A percentile compares a stretch with the other conserved stretches of the same genome.
Conservation (phyloP, 306 rosid genomes). For the Mimosa bimucronata region DNA sequence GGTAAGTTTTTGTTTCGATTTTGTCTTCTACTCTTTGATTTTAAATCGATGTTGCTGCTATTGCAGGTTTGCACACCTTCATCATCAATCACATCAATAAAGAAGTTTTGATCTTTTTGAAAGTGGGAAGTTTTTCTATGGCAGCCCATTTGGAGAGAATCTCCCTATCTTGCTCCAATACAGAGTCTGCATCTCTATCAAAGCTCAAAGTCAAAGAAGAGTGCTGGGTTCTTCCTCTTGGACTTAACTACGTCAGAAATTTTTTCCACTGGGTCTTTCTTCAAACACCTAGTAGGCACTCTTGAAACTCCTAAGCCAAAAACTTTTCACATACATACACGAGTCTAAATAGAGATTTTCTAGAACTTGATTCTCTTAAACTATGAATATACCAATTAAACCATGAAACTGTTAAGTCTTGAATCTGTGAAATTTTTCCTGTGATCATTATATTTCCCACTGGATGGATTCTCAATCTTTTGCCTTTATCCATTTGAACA, state of each 20-base stretch:
- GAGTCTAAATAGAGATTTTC: background rate
- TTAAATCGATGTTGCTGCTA: conserved; percentile 11
- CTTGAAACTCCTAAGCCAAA: conserved; percentile 22
- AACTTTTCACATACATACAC: conserved; percentile 28
- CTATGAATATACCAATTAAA: too few species aligned
- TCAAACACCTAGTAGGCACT: conserved; percentile 29
- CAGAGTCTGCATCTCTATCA: conserved; percentile 56
- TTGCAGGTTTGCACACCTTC: conserved; percentile 31
- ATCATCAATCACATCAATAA: conserved; percentile 48
- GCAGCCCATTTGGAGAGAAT: conserved; percentile 62
- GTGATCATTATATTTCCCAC: too few species aligned
- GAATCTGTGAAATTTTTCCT: too few species aligned
- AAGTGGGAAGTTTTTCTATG: conserved; percentile 57
- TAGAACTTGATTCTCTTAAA: conserved; percentile 27
- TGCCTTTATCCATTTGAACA: too few species aligned
- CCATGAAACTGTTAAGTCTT: too few species aligned
- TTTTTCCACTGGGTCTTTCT: conserved; percentile 19
- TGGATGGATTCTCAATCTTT: too few species aligned
- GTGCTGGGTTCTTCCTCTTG: conserved; percentile 51
- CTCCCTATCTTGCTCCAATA: conserved; percentile 57
- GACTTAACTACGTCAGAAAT: conserved; percentile 48
- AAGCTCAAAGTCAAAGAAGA: conserved; percentile 43
- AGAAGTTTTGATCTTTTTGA: conserved; percentile 55
- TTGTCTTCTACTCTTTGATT: conserved; percentile 44
- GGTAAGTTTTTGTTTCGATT: too few species aligned